These are phyloP conservation scores for Rhizopus stolonifer DNA, from an alignment of 371 early-diverging fungal species.

Conservation along the genomic window DNA sequence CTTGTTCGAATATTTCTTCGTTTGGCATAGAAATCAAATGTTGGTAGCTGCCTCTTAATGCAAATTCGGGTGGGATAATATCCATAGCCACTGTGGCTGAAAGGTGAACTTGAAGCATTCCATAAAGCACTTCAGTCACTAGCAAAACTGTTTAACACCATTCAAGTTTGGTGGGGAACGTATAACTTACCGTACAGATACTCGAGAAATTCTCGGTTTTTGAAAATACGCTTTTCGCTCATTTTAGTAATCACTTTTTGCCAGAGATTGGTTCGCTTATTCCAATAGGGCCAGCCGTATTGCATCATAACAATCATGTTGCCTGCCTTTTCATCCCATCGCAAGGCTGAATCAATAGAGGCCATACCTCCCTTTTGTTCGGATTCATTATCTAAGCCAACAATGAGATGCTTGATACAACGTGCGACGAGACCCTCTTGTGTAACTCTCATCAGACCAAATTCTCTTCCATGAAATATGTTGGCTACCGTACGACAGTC, in stretches of 20 bases:
- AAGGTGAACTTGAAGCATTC: conserved; percentile 39
- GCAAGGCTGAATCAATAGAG: conserved; percentile 48
- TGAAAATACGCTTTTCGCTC: conserved; percentile 40
- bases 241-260: conserved; percentile 39
- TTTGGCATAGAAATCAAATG: conserved; percentile 35
- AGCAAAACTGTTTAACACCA: background rate
- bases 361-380: conserved; percentile 47
- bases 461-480: conserved; percentile 43
- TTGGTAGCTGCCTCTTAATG: conserved; percentile 37
- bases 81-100: conserved; percentile 37
- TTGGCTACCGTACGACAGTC: conserved; percentile 38
- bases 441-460: conserved; percentile 49
- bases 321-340: conserved; percentile 51
- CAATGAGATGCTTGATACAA: conserved; percentile 50
- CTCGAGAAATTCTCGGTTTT: conserved; percentile 46
- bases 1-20: too few species aligned
- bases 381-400: conserved; percentile 45
- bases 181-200: conserved; percentile 40
- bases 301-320: conserved; percentile 54
- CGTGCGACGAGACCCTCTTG: conserved; percentile 49
- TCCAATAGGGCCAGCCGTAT: conserved; percentile 56
- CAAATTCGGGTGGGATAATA: conserved; percentile 54
- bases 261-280: conserved; percentile 42
- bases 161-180: background rate
- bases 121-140: conserved; percentile 44